These are phyloP conservation scores for Hirsutella minnesotensis DNA, from an alignment of 2,329 filamentous ascomycete genomes.

Conservation along the genomic window DNA sequence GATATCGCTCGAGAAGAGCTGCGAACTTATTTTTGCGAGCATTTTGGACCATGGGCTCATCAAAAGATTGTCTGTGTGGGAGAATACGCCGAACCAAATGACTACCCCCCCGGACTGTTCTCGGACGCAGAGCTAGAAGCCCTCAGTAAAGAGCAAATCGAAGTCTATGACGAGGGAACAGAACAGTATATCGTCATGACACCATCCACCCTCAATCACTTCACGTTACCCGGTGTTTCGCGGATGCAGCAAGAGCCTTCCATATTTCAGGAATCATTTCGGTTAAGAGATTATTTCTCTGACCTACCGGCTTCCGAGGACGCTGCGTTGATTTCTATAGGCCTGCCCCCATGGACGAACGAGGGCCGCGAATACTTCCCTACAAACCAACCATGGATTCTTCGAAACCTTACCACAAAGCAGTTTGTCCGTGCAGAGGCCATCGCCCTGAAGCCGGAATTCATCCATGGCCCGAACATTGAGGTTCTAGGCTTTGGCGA, in stretches of 20 bases:
- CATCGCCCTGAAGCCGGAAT: conserved; percentile 3
- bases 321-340: no score
- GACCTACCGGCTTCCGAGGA: no score
- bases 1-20: not conserved
- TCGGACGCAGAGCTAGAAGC: conserved; percentile 1
- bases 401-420: conserved; percentile 4
- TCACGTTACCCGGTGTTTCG: no score
- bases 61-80: conserved; percentile 4
- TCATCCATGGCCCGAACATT: conserved; percentile 4
- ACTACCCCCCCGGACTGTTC: conserved; percentile 3
- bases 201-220: not conserved
- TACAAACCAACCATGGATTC: conserved; percentile 4
- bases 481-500: conserved; percentile 4
- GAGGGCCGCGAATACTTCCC: no score
- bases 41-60: conserved; percentile 1
- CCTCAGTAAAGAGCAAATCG: not conserved
- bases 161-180: no score
- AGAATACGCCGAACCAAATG: not conserved
- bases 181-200: not conserved
- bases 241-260: no score
- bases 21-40: no score
- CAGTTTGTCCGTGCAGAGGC: conserved; percentile 6
- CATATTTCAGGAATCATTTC: no score
- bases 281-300: no score
- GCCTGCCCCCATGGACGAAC: no score